A percentile compares a stretch with the other conserved stretches of the same genome.
phyloP scores from a whole-genome alignment of 2,329 filamentous ascomycete species.

The Penicillium psychrosexuale region DNA sequence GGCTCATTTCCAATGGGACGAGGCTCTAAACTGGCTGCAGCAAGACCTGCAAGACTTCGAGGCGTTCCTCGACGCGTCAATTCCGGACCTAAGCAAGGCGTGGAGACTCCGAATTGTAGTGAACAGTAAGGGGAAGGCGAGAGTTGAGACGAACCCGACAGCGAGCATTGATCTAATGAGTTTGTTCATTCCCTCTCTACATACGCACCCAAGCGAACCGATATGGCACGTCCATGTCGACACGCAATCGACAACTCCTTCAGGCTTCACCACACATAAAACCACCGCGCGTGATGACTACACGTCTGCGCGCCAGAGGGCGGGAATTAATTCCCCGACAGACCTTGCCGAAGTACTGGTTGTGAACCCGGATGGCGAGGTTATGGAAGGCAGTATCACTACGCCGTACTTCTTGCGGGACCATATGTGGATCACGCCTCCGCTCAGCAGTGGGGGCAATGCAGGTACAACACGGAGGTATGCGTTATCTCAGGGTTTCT shows the following conservation, averaged over 20 bases:
- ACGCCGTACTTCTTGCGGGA: constrained; percentile 75
- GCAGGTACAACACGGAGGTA: constrained; percentile 78
- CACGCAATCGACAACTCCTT: constrained; percentile 48
- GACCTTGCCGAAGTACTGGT: constrained; percentile 69
- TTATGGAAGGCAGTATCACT: constrained; percentile 84
- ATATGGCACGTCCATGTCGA: constrained; percentile 56
- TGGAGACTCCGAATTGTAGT: constrained; percentile 41
- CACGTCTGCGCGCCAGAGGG: constrained; percentile 63
- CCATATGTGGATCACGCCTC: constrained; percentile 3
- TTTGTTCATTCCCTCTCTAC: constrained; percentile 26
- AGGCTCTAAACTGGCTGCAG: constrained; percentile 31
- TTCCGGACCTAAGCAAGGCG: constrained; percentile 32
- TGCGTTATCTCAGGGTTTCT: constrained; percentile 69
- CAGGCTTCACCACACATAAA: constrained; percentile 78
- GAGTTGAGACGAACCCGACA: constrained; percentile 33
- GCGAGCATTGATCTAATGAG: constrained; percentile 23
- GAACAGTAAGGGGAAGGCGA: constrained; percentile 29
- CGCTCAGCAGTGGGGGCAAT: constrained; percentile 71
- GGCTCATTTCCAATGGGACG: constrained; percentile 48
- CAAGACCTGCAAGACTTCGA: constrained; percentile 30
- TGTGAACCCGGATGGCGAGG: constrained; percentile 59
- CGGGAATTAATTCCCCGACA: constrained; percentile 48
- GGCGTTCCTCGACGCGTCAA: constrained; percentile 28
- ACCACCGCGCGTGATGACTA: constrained; percentile 75
- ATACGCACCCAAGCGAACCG: constrained; percentile 7